Evolutionary conservation across 2,329 filamentous ascomycete species (phyloP).

Genomic region (Trichoderma sp.): DNA sequence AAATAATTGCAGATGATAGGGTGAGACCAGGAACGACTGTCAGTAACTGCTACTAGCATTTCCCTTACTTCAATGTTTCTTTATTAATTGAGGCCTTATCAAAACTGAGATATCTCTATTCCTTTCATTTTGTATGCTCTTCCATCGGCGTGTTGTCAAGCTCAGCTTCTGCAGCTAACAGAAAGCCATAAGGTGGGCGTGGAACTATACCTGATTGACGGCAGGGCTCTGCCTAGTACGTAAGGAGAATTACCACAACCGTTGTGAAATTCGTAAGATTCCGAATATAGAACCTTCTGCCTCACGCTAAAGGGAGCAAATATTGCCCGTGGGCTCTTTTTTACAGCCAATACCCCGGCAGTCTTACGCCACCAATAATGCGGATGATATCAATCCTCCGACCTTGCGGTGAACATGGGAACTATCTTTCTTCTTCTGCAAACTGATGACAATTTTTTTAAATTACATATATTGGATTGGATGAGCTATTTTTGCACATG

Average conservation of each 20-base stretch:
- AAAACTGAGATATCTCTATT: not conserved
- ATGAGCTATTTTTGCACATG: not conserved
- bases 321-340: not conserved
- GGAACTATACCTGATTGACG: not conserved
- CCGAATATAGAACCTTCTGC: not conserved
- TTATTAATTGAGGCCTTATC: not conserved
- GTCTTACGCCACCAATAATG: not conserved
- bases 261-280: not conserved
- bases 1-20: not conserved
- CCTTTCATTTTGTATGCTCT: not conserved
- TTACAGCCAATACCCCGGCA: not conserved
- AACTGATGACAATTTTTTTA: not conserved
- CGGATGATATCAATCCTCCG: not conserved
- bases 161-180: not conserved
- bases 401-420: not conserved
- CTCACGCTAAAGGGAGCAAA: not conserved
- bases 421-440: not conserved
- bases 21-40: not conserved
- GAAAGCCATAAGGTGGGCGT: not conserved
- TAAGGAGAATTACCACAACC: not conserved
- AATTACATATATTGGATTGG: not conserved
- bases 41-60: no score
- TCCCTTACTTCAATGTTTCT: not conserved
- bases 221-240: not conserved
- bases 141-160: not conserved